Percentiles rank a stretch among this genome's conserved stretches.
These are phyloP conservation scores for Sphagnum contortum DNA, from an alignment of 225 moss, liverwort and hornwort genomes.

Conservation along the genomic window DNA sequence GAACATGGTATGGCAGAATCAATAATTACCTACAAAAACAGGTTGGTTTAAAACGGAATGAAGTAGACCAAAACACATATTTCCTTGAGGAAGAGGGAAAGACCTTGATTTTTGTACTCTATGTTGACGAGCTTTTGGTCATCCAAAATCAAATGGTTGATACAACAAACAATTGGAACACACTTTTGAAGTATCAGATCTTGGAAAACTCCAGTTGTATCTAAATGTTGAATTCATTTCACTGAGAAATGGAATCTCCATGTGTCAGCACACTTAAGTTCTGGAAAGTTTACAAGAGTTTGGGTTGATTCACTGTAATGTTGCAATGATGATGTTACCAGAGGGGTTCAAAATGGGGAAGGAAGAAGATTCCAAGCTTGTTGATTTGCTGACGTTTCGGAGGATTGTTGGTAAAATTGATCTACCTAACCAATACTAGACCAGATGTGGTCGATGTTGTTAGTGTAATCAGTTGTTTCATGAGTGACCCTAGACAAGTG, in stretches of 20 bases:
- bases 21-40: neutral
- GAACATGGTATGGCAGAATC: neutral
- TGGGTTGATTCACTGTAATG: too few relatives aligned
- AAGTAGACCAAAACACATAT: neutral
- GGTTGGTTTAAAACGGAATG: neutral
- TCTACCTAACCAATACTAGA: constrained; percentile 1
- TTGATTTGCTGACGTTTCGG: neutral
- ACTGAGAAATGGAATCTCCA: too few relatives aligned
- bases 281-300: too few relatives aligned
- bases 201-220: too few relatives aligned
- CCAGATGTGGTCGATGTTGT: neutral
- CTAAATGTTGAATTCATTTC: too few relatives aligned
- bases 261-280: too few relatives aligned
- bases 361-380: too few relatives aligned
- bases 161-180: neutral
- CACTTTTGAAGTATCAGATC: too few relatives aligned
- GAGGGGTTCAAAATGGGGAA: too few relatives aligned
- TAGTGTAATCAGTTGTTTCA: neutral
- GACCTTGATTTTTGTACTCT: neutral
- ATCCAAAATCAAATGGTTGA: neutral
- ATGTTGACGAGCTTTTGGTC: neutral
- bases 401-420: neutral
- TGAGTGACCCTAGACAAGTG: neutral
- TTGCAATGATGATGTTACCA: too few relatives aligned
- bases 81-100: neutral